Base-by-base conservation (phyloP, 164 flowering plant species). In the Warburgia ugandensis region DNA sequence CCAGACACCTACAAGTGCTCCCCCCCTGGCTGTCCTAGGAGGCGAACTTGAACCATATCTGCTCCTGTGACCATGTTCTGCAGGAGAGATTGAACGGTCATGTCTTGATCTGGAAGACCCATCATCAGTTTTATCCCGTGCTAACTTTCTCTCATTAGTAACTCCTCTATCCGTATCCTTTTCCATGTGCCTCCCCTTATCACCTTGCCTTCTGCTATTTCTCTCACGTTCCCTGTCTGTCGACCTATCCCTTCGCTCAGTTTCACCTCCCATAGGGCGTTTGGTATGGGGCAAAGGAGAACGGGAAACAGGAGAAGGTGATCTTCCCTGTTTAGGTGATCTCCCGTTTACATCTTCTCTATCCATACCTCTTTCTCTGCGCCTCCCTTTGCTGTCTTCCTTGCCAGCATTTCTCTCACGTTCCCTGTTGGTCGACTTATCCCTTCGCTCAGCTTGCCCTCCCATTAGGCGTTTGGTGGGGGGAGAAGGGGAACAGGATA, bases 401-500 rank as follows among this genome's bases (percentile, higher is more conserved):
- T 27, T 21, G 22, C 6, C 29, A 33, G 50, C 51, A 45, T 60
- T 56, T 47, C 55, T 67, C 45, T 68, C 69, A 13, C 29, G 33
- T 17, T 55, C 68, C 63, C 59, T 66, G 39, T 46, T 64, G 23
- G 58, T 32, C 28, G 5, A 36, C 38, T 35, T 50, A 30, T 67
- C 79, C 30, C 31, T 39, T 47, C 60, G 44, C 23, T 68, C 78
- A 31, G 44, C 69, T 44, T 77, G 73, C 44, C 66, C 80, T 52
- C 76, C 66, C 54, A 63, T 63, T 17, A 74, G 42, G 25, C 81
- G 62, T 46, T 71, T 77, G 2, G 79, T 67, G 22, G 70, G 66
- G 4, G 84, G 90, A 4, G 90, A 76, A 13, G 76, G 86, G 33
- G 92, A 78, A 1, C 46, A 67, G 5, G 69, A 48, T 10, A 7